phyloP scores from a whole-genome alignment of 352 stramenopile species.

The Blastocystis sp. region DNA sequence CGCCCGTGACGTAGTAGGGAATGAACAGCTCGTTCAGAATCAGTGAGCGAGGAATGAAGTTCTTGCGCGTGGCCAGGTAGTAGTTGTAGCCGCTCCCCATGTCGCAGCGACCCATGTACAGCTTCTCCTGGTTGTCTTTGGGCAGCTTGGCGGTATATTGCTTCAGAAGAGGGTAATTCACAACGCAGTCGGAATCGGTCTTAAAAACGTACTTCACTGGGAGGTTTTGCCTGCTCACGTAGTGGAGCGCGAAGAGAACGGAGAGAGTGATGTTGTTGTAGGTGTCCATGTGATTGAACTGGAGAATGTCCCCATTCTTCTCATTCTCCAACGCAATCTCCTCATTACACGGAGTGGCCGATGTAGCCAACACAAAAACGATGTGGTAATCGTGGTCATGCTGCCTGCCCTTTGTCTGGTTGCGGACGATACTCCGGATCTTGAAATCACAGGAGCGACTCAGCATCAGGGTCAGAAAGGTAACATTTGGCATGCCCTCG shows the following conservation, averaged over 20 bases:
- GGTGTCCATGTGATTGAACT: conserved; percentile 45
- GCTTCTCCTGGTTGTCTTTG: background rate
- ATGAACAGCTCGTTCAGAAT: conserved; percentile 7
- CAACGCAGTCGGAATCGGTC: conserved; percentile 63
- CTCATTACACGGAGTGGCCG: conserved; percentile 13
- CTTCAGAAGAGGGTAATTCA: conserved; percentile 40
- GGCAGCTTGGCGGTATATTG: background rate
- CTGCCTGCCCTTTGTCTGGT: background rate
- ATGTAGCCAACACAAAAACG: conserved; percentile 29
- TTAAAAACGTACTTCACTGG: conserved; percentile 55
- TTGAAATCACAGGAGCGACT: conserved; percentile 39
- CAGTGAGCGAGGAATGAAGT: conserved; percentile 39
- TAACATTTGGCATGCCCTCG: background rate
- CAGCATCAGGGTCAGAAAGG: conserved; percentile 50
- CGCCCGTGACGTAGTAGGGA: conserved; percentile 57
- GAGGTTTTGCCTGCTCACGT: conserved; percentile 28
- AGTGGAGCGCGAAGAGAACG: conserved; percentile 48
- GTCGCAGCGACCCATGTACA: conserved; percentile 62
- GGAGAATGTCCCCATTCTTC: conserved; percentile 8
- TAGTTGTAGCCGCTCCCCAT: conserved; percentile 6
- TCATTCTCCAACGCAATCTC: conserved; percentile 2
- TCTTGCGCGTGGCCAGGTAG: conserved; percentile 11
- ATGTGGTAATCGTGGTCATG: background rate
- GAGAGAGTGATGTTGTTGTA: conserved; percentile 68
- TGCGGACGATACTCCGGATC: conserved; percentile 34